phyloP scores from a whole-genome alignment of 495 filamentous ascomycete species.

The Apiosordaria backusii region DNA sequence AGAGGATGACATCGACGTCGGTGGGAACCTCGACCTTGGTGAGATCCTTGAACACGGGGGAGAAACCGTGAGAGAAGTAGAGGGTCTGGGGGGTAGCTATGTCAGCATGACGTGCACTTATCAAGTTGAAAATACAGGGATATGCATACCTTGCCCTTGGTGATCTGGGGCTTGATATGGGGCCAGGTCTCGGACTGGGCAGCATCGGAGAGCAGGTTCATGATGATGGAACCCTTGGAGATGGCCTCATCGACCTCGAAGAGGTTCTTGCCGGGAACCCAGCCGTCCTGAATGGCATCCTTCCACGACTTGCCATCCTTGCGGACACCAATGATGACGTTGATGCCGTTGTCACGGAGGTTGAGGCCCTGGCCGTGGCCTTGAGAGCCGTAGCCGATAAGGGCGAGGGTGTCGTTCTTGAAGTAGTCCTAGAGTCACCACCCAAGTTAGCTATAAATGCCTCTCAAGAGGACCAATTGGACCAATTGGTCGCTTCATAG shows the following conservation, averaged over 20 bases:
- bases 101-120: slow-evolving; percentile 10
- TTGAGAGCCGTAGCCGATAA: slow-evolving; percentile 98
- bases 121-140: neutral
- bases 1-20: slow-evolving; percentile 98
- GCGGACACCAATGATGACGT: slow-evolving; percentile 96
- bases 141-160: slow-evolving; percentile 82
- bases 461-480: neutral
- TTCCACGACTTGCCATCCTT: slow-evolving; percentile 98
- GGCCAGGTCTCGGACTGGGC: slow-evolving; percentile 99
- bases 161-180: slow-evolving; percentile 91
- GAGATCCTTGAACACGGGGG: slow-evolving; percentile 97
- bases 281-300: slow-evolving; percentile 94
- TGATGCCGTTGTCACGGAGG: slow-evolving; percentile 97
- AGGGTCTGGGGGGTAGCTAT: slow-evolving; percentile 60
- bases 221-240: slow-evolving; percentile 87
- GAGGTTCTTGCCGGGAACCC: slow-evolving; percentile 96
- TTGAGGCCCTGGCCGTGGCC: slow-evolving; percentile 98
- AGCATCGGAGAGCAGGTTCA: slow-evolving; percentile 97
- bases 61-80: slow-evolving; percentile 99
- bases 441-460: slow-evolving; percentile 2
- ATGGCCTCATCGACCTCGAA: slow-evolving; percentile 98
- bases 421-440: slow-evolving; percentile 75
- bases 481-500: neutral
- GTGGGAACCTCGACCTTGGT: slow-evolving; percentile 96
- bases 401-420: slow-evolving; percentile 98